These are phyloP conservation scores for Coemansia sp. DNA, from an alignment of 192 early-diverging fungal species.

Conservation along the genomic window DNA sequence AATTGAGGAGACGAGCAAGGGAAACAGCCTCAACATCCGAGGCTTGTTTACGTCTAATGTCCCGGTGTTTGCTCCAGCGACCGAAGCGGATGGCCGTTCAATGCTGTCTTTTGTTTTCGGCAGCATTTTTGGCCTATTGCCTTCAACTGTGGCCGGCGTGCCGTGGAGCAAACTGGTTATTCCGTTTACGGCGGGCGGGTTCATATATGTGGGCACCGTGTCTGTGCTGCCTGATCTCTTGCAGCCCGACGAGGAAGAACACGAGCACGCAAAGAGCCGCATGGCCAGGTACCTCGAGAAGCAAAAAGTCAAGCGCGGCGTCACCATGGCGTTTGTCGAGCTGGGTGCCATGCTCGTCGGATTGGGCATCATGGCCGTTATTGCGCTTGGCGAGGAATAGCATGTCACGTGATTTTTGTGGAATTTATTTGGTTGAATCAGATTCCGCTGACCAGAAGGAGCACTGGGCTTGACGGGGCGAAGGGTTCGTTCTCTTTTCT, in stretches of 20 bases:
- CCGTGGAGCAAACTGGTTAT: constrained; percentile 77
- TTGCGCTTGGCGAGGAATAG: constrained; percentile 70
- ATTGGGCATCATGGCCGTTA: constrained; percentile 71
- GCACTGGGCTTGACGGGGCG: neutral
- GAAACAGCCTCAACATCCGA: constrained; percentile 32
- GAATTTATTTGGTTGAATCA: neutral
- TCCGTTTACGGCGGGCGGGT: constrained; percentile 85
- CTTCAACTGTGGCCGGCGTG: constrained; percentile 57
- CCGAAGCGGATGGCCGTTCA: neutral
- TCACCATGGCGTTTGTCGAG: constrained; percentile 56
- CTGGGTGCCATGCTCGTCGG: constrained; percentile 72
- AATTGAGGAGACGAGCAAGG: constrained; percentile 67
- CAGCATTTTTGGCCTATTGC: constrained; percentile 28
- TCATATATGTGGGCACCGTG: constrained; percentile 83
- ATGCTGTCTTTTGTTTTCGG: constrained; percentile 22
- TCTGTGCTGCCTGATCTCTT: constrained; percentile 82
- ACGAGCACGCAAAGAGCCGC: constrained; percentile 20
- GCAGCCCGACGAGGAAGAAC: constrained; percentile 58
- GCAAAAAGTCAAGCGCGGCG: constrained; percentile 19
- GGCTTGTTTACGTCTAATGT: constrained; percentile 29
- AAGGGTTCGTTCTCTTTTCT: constrained; percentile 2
- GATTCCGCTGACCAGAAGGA: neutral
- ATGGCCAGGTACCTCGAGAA: constrained; percentile 6
- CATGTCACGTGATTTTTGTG: neutral
- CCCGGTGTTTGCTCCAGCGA: constrained; percentile 37